A percentile compares a stretch with the other conserved stretches of the same genome.
Evolutionary conservation across 768 basidiomycete genomes (phyloP).

Genomic region (Coprinopsis cinerea): DNA sequence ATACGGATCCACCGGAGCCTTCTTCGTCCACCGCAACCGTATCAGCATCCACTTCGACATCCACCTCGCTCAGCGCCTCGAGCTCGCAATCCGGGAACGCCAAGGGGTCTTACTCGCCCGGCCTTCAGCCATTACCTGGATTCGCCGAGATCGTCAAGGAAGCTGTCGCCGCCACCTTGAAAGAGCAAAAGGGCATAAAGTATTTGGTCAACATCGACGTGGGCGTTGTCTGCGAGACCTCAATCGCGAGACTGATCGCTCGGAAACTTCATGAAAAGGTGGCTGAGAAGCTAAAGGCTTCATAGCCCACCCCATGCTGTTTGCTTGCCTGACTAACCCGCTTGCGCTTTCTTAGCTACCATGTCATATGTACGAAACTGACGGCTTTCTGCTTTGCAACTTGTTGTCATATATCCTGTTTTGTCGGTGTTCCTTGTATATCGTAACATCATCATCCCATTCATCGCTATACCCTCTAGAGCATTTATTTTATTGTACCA

Average conservation of each 20-base stretch:
- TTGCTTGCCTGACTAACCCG: too few species aligned
- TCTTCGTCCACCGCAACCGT: not conserved
- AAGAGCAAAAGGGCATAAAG: slow-evolving; percentile 26
- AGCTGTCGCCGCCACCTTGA: slow-evolving; percentile 38
- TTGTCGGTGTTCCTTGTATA: too few species aligned
- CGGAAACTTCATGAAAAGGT: slow-evolving; percentile 48
- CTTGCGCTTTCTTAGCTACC: too few species aligned
- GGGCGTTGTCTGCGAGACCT: slow-evolving; percentile 56
- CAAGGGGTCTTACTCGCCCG: slow-evolving; percentile 19
- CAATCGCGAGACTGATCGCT: slow-evolving; percentile 39
- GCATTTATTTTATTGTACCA: not conserved
- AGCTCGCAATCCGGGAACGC: not conserved
- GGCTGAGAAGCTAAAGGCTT: slow-evolving; percentile 20
- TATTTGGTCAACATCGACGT: slow-evolving; percentile 53
- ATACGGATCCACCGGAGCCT: not conserved
- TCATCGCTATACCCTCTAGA: not conserved
- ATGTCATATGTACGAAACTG: too few species aligned
- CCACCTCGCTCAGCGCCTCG: not conserved
- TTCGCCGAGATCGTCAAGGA: slow-evolving; percentile 46
- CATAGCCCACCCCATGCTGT: not conserved
- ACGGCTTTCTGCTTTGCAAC: too few species aligned
- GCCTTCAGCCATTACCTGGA: slow-evolving; percentile 55
- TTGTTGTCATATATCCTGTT: too few species aligned
- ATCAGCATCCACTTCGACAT: not conserved
- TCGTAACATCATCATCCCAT: too few species aligned